Conservation (phyloP, 164 flowering plant species). For the Magnolia officinalis region DNA sequence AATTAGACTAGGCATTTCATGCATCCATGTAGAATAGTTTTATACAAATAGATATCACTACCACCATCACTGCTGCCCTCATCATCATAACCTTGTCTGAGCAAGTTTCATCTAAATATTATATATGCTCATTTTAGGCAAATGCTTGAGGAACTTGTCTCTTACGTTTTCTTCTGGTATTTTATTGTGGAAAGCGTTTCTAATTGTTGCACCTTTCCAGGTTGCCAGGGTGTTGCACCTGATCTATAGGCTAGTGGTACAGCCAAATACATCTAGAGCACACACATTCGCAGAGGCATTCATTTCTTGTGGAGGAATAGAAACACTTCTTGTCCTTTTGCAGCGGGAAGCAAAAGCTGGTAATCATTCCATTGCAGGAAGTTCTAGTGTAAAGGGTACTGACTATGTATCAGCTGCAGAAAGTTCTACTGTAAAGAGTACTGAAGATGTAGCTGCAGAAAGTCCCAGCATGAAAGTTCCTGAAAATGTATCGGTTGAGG, state of each 20-base stretch:
- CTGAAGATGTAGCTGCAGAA: too few relatives aligned
- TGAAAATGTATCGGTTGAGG: neutral
- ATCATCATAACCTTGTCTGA: neutral
- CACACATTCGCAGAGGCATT: conserved; percentile 85
- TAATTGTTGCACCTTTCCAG: conserved; percentile 34
- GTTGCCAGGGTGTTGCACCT: conserved; percentile 91
- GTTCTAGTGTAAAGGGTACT: conserved; percentile 21
- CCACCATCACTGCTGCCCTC: neutral
- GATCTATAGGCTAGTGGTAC: conserved; percentile 85
- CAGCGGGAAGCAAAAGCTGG: conserved; percentile 94
- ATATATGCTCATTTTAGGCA: neutral
- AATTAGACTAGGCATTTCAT: too few relatives aligned
- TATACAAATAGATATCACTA: neutral
- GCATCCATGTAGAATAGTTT: neutral
- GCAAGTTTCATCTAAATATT: neutral
- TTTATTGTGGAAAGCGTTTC: neutral
- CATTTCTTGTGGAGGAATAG: conserved; percentile 87
- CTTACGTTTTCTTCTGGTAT: neutral
- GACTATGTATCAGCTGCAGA: conserved; percentile 8
- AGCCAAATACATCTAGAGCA: conserved; percentile 90
- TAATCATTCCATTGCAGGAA: conserved; percentile 37
- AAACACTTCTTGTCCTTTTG: conserved; percentile 87
- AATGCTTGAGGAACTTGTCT: neutral
- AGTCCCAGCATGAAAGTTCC: neutral
- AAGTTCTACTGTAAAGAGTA: too few relatives aligned